Base-by-base conservation (phyloP, 139 green algal genomes). In the Chlorella sp. region DNA sequence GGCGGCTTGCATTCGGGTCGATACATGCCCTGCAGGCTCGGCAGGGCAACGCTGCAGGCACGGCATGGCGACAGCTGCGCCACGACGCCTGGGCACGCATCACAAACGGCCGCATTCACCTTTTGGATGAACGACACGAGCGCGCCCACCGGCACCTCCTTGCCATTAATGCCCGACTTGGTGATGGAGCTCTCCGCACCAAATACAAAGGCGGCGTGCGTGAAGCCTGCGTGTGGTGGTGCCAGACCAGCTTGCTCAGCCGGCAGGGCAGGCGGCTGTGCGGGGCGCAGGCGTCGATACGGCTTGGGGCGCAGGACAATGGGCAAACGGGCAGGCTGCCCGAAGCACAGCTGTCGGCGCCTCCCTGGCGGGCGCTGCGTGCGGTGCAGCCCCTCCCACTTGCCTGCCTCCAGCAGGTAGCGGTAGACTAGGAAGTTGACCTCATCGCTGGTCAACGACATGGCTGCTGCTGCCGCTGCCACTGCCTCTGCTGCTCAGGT, bases 381-480 rank as follows among this genome's bases (percentile, higher is more conserved):
- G 44, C 44, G 9, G 44, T 51, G 18, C 17, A 56, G 17, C 36
- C 7, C 11, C 3, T 2, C 60, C 38, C 55, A 62, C 88, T 76
- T 74, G 97, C 96, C 95, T 83, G 92, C 94, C 85, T 99, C 97
- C 76, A 98, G 92, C 20, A 99, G 86, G 83, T 99, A 99, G 23
- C 96, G 89, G 79, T 97, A 98, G 6, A 99, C 93, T 1, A 99
- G 86, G 84, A 97, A 98, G 88, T 99, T 99, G 38, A 99, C 87
- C 57, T 99, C 95, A 47, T 98, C 94, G 55, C 81, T 93, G 5
- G 94, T 95, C 60, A 98, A 88, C 4, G 88, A 82, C 89, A 96
- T 94, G 28, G 32, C 65, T 41, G 30, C 32, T 15, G 47, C 21
- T 17, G n/a, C 36, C 9, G 9, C 38, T 41, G 51, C 26, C 63